Evolutionary conservation across 345 rosid genomes (phyloP), one percentile per base, ranked within the genome.

Genomic region (Citrus sp.): DNA sequence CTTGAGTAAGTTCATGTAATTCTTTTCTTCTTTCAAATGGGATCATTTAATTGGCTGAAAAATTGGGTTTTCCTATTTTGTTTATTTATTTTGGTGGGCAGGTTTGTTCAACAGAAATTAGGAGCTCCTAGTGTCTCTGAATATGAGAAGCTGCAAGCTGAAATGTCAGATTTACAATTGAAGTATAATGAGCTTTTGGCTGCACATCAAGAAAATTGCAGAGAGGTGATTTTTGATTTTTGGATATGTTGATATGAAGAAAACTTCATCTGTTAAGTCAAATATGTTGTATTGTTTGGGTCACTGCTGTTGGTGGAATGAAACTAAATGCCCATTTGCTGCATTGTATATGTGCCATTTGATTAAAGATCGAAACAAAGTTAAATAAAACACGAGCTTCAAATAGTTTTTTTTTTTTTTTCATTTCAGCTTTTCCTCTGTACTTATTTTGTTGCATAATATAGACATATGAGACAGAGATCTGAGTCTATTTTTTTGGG

Each of bases 131-230:
- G 0, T 30, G 30, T 30, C 30, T 30, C 30, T 30, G 30, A 30
- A 30, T 30, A 30, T 30, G 30, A 30, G 30, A 30, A 30, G 30
- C 3, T 30, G 3, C 3, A 30, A 30, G 30, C 30, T 2, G 30
- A 30, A 30, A 30, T 30, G 3, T 30, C 30, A 30, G 0, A 30
- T 30, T 30, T 30, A 0, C 30, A 30, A 2, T 30, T 30, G 30
- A 30, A 89, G 85, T 89, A 92, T 68, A 88, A 82, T 80, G 94
- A 93, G 75, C 94, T 93, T 69, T 79, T 88, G 78, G 89, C 87
- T 32, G 81, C 85, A 60, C 93, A 92, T 80, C 90, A 92, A 32
- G 89, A 89, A 74, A 87, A 86, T 27, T 82, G 89, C 80, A 91
- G 83, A 83, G 90, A 92, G 97, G 98, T 92, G 79, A 73, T 37